phyloP scores from a whole-genome alignment of 208 protist genomes.

The Angomonas deanei region DNA sequence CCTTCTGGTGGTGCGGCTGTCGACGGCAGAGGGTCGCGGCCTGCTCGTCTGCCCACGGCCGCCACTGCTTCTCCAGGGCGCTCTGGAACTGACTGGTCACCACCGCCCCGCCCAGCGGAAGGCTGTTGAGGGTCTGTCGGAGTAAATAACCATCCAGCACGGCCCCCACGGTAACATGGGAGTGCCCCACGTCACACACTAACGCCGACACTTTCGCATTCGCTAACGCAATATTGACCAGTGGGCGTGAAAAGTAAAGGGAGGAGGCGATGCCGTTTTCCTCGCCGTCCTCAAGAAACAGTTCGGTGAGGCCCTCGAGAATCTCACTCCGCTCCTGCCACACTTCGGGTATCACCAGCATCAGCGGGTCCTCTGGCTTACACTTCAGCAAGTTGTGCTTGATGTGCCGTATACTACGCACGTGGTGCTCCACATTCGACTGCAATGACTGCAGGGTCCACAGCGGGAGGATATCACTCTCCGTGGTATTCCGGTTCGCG shows the following conservation, averaged over 20 bases:
- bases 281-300: conserved; percentile 54
- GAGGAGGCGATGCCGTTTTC: conserved; percentile 28
- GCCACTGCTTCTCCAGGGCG: conserved; percentile 9
- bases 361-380: conserved; percentile 46
- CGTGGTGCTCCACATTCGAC: conserved; percentile 29
- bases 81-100: conserved; percentile 44
- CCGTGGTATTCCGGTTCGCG: not conserved
- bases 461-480: conserved; percentile 21
- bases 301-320: conserved; percentile 38
- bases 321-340: conserved; percentile 69
- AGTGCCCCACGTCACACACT: conserved; percentile 76
- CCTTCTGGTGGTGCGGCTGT: not conserved
- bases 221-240: conserved; percentile 65
- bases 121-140: conserved; percentile 44
- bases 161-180: conserved; percentile 58
- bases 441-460: conserved; percentile 54
- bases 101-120: conserved; percentile 39
- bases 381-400: conserved; percentile 41
- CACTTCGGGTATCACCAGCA: conserved; percentile 70
- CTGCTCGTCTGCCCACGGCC: not conserved
- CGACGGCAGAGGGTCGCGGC: not conserved
- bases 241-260: conserved; percentile 74
- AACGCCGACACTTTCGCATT: conserved; percentile 56
- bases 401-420: conserved; percentile 39
- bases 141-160: conserved; percentile 81